These are phyloP conservation scores for Tetracladium setigerum DNA, from an alignment of 495 filamentous ascomycete genomes.

Conservation along the genomic window DNA sequence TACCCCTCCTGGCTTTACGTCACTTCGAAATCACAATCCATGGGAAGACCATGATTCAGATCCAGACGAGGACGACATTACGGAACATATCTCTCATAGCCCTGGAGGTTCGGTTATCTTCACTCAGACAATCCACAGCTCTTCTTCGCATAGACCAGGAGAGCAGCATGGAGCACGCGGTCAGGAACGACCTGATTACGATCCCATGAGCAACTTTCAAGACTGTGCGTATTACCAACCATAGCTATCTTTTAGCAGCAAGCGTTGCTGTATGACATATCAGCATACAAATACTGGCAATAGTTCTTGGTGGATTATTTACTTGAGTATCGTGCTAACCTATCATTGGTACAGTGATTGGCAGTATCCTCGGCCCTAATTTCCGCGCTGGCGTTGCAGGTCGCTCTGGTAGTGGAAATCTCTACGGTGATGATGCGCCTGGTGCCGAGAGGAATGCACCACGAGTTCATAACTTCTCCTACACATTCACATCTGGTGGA, in stretches of 20 bases:
- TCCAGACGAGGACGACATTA: slow-evolving; percentile 39
- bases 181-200: slow-evolving; percentile 8
- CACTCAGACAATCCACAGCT: slow-evolving; percentile 10
- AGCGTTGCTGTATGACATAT: too few species aligned
- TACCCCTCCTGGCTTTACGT: slow-evolving; percentile 15
- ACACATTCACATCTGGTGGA: slow-evolving; percentile 14
- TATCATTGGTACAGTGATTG: slow-evolving; percentile 8
- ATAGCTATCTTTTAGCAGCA: too few species aligned
- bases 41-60: slow-evolving; percentile 36
- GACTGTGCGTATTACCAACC: neutral
- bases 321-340: too few species aligned
- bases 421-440: slow-evolving; percentile 9
- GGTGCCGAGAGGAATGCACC: slow-evolving; percentile 6
- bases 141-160: neutral
- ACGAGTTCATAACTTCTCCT: slow-evolving; percentile 10
- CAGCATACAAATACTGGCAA: too few species aligned
- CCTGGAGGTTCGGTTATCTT: slow-evolving; percentile 38
- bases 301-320: too few species aligned
- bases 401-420: slow-evolving; percentile 20
- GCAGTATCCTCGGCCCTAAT: slow-evolving; percentile 19
- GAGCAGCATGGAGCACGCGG: neutral
- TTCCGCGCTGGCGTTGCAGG: slow-evolving; percentile 17
- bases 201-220: slow-evolving; percentile 23
- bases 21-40: slow-evolving; percentile 25
- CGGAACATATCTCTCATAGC: slow-evolving; percentile 35